phyloP scores from a whole-genome alignment of 106 monocot species.

The Ottelia alismoides region DNA sequence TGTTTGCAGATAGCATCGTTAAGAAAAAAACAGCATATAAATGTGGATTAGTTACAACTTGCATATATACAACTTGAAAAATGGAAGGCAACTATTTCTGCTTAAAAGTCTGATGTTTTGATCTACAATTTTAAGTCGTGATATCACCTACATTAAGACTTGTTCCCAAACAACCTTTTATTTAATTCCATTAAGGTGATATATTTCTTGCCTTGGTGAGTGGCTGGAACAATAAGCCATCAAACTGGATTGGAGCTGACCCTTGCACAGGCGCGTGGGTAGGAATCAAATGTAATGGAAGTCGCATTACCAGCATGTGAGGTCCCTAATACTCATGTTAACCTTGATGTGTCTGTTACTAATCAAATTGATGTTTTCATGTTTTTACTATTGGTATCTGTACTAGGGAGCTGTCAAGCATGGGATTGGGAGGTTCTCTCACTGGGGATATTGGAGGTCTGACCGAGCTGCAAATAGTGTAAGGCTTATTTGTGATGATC shows the following conservation, averaged over 20 bases:
- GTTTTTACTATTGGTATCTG: background rate
- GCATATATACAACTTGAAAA: too few relatives aligned
- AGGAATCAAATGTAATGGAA: slow-evolving; percentile 30
- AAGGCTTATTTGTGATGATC: background rate
- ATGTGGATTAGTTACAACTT: too few relatives aligned
- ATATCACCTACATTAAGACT: too few relatives aligned
- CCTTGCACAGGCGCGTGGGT: slow-evolving; percentile 44
- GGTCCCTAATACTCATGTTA: background rate
- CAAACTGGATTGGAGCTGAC: slow-evolving; percentile 37
- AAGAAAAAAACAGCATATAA: too few relatives aligned
- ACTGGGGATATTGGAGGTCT: slow-evolving; percentile 42
- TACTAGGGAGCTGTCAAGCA: slow-evolving; percentile 35
- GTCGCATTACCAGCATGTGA: slow-evolving; percentile 30
- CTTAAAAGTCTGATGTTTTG: too few relatives aligned
- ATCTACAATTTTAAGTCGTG: too few relatives aligned
- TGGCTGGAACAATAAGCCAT: slow-evolving; percentile 23
- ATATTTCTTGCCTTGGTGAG: too few relatives aligned
- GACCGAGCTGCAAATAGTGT: slow-evolving; percentile 18
- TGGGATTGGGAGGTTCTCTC: slow-evolving; percentile 33
- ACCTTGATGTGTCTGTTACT: background rate
- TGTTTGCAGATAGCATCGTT: too few relatives aligned
- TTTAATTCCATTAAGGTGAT: too few relatives aligned
- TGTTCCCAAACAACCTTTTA: too few relatives aligned
- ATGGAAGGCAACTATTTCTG: too few relatives aligned
- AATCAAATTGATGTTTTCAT: background rate